These are phyloP conservation scores for Pyrenula aspistea DNA, from an alignment of 495 filamentous ascomycete species.

Conservation along the genomic window DNA sequence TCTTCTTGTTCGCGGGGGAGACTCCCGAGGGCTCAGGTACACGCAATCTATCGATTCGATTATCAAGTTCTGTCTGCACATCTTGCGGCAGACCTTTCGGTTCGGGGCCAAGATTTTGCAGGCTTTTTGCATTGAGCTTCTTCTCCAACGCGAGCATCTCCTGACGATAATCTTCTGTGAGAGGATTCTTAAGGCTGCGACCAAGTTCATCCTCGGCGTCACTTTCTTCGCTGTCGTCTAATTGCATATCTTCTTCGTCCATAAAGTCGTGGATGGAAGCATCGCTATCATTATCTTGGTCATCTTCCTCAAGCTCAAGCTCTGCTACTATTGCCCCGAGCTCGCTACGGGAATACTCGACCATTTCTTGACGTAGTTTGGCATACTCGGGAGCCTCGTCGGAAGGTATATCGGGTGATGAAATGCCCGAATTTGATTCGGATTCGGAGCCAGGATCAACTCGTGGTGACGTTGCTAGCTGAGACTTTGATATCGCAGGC, in stretches of 20 bases:
- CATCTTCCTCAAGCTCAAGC: conserved; percentile 68
- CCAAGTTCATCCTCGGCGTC: conserved; percentile 61
- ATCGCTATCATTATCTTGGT: conserved; percentile 29
- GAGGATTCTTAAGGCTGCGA: conserved; percentile 43
- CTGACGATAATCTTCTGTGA: conserved; percentile 60
- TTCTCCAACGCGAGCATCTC: conserved; percentile 79
- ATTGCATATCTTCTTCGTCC: conserved; percentile 32
- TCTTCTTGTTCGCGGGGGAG: not conserved
- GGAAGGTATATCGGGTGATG: conserved; percentile 20
- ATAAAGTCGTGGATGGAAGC: conserved; percentile 40
- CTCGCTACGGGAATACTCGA: conserved; percentile 76
- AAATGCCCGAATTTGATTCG: not conserved
- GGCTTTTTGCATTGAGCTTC: conserved; percentile 45
- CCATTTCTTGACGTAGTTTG: conserved; percentile 74
- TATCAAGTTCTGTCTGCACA: conserved; percentile 19
- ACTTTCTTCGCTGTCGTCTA: conserved; percentile 45
- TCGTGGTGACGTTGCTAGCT: not conserved
- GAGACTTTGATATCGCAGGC: not conserved
- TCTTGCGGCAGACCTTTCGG: conserved; percentile 19
- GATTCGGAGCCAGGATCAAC: not conserved
- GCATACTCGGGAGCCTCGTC: conserved; percentile 73
- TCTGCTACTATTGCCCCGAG: conserved; percentile 90
- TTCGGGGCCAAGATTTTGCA: conserved; percentile 41
- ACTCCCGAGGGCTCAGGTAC: conserved; percentile 3
- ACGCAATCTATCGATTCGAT: not conserved